Conservation (phyloP, 2,329 filamentous ascomycete genomes). For the Fusarium sp. region DNA sequence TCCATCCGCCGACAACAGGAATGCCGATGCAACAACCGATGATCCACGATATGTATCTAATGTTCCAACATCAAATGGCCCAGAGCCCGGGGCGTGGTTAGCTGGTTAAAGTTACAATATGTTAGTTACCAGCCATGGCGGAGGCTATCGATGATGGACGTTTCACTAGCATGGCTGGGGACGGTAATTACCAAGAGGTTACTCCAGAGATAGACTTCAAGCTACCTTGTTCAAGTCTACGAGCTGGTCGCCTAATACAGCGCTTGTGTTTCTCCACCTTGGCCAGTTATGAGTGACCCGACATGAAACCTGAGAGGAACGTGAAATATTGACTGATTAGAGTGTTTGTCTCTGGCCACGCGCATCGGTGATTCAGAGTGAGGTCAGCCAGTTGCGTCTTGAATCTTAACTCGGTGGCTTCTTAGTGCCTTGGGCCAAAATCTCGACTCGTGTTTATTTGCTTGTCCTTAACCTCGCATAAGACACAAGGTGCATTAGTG, state of each 20-base stretch:
- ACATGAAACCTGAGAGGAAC: constrained; percentile 33
- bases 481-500: constrained; percentile 16
- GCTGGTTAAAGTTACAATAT: background rate
- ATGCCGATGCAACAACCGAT: constrained; percentile 1
- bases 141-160: background rate
- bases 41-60: background rate
- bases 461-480: constrained; percentile 18
- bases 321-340: constrained; percentile 20
- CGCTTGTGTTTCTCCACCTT: constrained; percentile 21
- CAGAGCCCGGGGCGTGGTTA: constrained; percentile 20
- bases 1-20: background rate
- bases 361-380: constrained; percentile 19
- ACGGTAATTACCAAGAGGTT: background rate
- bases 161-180: constrained; percentile 17
- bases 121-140: background rate
- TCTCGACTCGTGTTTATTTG: constrained; percentile 15
- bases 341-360: constrained; percentile 18
- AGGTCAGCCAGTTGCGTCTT: constrained; percentile 4
- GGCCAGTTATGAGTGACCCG: constrained; percentile 21
- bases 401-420: constrained; percentile 7
- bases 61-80: background rate
- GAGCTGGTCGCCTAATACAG: constrained; percentile 6
- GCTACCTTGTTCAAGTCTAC: background rate
- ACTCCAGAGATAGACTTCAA: constrained; percentile 3
- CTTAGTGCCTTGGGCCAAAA: background rate